These are phyloP conservation scores for Alternaria rosae DNA, from an alignment of 2,329 filamentous ascomycete species.

Conservation along the genomic window DNA sequence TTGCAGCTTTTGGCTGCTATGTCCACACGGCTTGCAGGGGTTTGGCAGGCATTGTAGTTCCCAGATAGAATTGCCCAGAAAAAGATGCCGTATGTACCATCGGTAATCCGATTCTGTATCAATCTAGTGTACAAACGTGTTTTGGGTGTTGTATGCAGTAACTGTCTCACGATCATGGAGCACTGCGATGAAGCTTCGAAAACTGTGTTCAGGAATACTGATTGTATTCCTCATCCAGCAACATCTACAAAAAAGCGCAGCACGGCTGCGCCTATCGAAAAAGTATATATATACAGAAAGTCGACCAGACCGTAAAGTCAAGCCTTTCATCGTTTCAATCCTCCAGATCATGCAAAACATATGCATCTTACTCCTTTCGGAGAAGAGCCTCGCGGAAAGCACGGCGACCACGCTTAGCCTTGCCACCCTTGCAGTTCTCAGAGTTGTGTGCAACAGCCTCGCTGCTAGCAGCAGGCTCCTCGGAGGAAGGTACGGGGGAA, in stretches of 20 bases:
- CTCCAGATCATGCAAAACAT: background rate
- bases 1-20: too few relatives aligned
- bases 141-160: too few relatives aligned
- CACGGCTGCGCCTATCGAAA: background rate
- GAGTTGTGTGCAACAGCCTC: background rate
- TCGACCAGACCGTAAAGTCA: background rate
- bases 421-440: slow-evolving; percentile 4
- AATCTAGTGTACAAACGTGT: too few relatives aligned
- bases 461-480: background rate
- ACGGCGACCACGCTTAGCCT: slow-evolving; percentile 8
- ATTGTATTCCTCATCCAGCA: background rate
- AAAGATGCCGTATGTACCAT: too few relatives aligned
- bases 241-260: slow-evolving; percentile 7
- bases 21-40: too few relatives aligned
- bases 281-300: background rate
- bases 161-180: too few relatives aligned
- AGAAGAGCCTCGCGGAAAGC: slow-evolving; percentile 9
- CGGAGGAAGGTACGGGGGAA: background rate
- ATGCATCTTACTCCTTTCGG: background rate
- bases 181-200: too few relatives aligned
- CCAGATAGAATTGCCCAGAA: too few relatives aligned
- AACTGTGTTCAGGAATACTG: background rate
- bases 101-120: too few relatives aligned
- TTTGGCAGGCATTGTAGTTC: too few relatives aligned
- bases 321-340: background rate